Evolutionary conservation across 441 rosid species (phyloP), one percentile per base, ranked within the genome.

Genomic region (Gossypium lobatum): DNA sequence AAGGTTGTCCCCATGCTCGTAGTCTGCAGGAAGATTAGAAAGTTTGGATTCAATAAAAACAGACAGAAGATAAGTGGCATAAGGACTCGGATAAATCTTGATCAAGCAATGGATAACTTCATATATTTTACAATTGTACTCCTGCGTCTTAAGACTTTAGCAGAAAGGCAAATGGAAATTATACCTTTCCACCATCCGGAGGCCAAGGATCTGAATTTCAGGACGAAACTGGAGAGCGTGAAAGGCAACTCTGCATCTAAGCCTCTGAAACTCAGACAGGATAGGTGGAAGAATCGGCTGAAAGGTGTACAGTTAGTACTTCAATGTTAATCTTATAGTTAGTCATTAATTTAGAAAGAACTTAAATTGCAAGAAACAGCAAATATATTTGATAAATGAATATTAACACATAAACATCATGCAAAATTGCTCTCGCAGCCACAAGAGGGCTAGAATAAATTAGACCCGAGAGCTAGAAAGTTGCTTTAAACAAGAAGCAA

Each of bases 141-240:
- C 63, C n/a, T 20, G n/a, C 50, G n/a, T 20, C 9, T 58, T 71
- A 68, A 60, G 58, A 77, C 45, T 46, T 67, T 28, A 45, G 64
- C 55, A 23, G 71, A 48, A 48, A 77, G 39, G 66, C 59, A 73
- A 64, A 67, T 53, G 13, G 39, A 70, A 70, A 28, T 34, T 55
- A 70, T 86, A 93, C 99, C 97, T 93, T 79, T 92, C 91, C 73
- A 92, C 89, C 83, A 96, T 93, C 79, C 69, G 85, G 77, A 65
- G 89, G 14, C 95, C 99, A 72, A 93, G 90, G 62, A 83, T 79
- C 83, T 86, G 89, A 80, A 96, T 90, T 82, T 89, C 97, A 74
- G 85, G 76, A 72, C 97, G 96, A 80, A 96, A 91, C 77, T 89
- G 93, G 76, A 96, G 97, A 39, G 98, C 93, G 81, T 93, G 98